Evolutionary conservation across 164 flowering plant species (phyloP), one percentile per base, ranked within the genome.

Genomic region (Warburgia ugandensis): DNA sequence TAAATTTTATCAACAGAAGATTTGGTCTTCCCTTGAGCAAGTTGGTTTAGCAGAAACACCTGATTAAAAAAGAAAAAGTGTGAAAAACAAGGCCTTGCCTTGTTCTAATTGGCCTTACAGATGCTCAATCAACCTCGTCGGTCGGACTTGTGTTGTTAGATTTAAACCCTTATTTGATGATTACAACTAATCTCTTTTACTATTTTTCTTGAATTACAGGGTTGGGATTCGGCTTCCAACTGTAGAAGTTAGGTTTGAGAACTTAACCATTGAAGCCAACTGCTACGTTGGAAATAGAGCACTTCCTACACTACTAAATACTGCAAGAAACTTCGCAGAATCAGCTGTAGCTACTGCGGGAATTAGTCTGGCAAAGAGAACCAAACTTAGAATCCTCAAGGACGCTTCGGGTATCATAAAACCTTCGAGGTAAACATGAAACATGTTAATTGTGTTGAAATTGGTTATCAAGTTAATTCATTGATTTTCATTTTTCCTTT

Each of bases 321-420:
- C 72, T 11, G 67, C 61, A 23, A 56, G 53, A 29, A 69, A 69
- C 54, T 26, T 64, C 0, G 74, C 61, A 3, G 98, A 92, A 52
- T 74, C 86, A 17, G 70, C 61, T 35, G 51, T 86, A 21, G 66
- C 82, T 5, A 28, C 67, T 48, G 10, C 80, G 25, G 98, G 98
- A 16, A 64, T 92, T 33, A 60, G 58, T 3, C 32, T 75, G 37
- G 82, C 91, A 5, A 77, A 79, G 59, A 76, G 56, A 50, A 79
- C 88, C 13, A 80, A 79, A 22, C 74, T 88, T 36, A 85, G 82
- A 5, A 85, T 92, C 31, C 91, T 88, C 27, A 88, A 83, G 68
- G 84, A 83, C 69, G 85, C 56, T 29, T 83, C 88, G 5, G 98
- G 96, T 10, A 79, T 88, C 29, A 66, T 88, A 3, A 92, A 82